A percentile compares a stretch with the other conserved stretches of the same genome.
These are phyloP conservation scores for Fusarium nisikadoi DNA, from an alignment of 2,329 filamentous ascomycete species.

Conservation along the genomic window DNA sequence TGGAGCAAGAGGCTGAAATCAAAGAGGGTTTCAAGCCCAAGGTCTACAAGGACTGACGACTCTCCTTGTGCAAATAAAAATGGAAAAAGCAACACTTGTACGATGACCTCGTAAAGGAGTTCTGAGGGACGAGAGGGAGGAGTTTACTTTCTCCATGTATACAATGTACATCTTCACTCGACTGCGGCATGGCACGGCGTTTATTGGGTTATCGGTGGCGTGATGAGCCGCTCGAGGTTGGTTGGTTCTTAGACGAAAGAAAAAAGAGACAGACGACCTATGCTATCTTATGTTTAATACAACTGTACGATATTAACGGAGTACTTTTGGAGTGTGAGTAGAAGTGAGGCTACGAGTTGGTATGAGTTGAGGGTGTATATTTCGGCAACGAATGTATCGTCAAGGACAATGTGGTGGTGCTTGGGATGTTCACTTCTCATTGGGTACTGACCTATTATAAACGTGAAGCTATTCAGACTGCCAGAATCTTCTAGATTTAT, in stretches of 20 bases:
- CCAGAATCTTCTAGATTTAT: not conserved
- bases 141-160: slow-evolving; percentile 45
- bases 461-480: not conserved
- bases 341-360: not conserved
- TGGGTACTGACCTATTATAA: not conserved
- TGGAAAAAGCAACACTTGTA: slow-evolving; percentile 31
- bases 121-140: slow-evolving; percentile 24
- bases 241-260: slow-evolving; percentile 45
- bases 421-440: not conserved
- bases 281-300: slow-evolving; percentile 45
- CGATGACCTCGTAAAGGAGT: slow-evolving; percentile 33
- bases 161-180: slow-evolving; percentile 64
- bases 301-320: slow-evolving; percentile 44
- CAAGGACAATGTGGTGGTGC: not conserved
- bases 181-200: slow-evolving; percentile 65
- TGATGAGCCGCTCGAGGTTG: slow-evolving; percentile 46
- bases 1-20: slow-evolving; percentile 79
- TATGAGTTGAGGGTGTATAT: not conserved
- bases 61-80: not conserved
- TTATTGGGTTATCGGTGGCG: slow-evolving; percentile 49
- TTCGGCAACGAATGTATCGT: not conserved
- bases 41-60: slow-evolving; percentile 81
- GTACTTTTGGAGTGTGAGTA: not conserved
- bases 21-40: slow-evolving; percentile 94
- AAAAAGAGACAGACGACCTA: slow-evolving; percentile 44